phyloP scores from a whole-genome alignment of 2,329 filamentous ascomycete species.

The Cladorrhinum sp. region DNA sequence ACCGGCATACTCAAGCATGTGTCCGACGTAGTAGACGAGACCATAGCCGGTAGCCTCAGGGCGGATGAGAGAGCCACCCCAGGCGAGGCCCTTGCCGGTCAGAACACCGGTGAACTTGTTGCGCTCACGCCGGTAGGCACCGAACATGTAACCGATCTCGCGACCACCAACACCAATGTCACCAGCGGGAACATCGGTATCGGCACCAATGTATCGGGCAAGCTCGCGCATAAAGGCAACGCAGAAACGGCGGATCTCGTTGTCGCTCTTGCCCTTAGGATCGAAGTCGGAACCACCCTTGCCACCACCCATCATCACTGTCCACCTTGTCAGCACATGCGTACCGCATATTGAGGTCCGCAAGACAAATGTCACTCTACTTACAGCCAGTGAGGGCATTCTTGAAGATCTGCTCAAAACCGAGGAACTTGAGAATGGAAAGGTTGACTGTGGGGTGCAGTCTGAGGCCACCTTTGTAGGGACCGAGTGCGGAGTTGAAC shows the following conservation, averaged over 20 bases:
- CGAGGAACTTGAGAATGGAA: conserved; percentile 89
- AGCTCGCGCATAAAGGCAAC: conserved; percentile 94
- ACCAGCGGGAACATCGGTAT: conserved; percentile 94
- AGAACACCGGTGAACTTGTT: conserved; percentile 95
- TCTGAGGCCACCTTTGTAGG: conserved; percentile 95
- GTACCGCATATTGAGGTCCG: conserved; percentile 10
- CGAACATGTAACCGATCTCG: conserved; percentile 94
- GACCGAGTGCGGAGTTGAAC: conserved; percentile 96
- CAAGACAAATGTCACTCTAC: conserved; percentile 36
- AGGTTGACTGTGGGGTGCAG: conserved; percentile 88
- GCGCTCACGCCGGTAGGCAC: conserved; percentile 81
- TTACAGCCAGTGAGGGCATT: conserved; percentile 93
- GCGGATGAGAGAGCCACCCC: conserved; percentile 91
- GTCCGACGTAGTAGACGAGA: conserved; percentile 91
- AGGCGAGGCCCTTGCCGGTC: conserved; percentile 89
- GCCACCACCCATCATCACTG: conserved; percentile 91
- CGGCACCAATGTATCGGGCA: conserved; percentile 90
- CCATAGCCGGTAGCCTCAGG: conserved; percentile 95
- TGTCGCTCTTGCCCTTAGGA: conserved; percentile 97
- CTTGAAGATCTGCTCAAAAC: conserved; percentile 99
- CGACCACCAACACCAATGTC: conserved; percentile 92
- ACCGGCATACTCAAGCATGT: conserved; percentile 92
- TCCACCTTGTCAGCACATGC: conserved; percentile 24
- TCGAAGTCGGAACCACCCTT: conserved; percentile 99
- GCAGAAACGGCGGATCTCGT: conserved; percentile 97